Evolutionary conservation across 805 yeast species (phyloP).

Genomic region (Ogataea pini): DNA sequence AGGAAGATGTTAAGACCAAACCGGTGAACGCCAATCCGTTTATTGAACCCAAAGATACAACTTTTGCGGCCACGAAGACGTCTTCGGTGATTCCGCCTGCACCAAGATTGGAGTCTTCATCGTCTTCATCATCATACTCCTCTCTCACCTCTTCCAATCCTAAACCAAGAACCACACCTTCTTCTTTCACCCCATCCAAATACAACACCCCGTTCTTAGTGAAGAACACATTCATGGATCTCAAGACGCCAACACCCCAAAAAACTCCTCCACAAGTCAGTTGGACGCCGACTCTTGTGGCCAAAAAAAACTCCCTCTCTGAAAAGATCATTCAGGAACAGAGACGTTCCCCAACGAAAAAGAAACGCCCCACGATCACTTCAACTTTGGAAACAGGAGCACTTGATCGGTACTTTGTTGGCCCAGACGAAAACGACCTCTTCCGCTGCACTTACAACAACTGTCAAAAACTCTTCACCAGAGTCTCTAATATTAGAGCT

Average conservation of each 20-base stretch:
- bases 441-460: slow-evolving; percentile 73
- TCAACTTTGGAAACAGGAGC: slow-evolving; percentile 88
- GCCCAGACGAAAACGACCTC: slow-evolving; percentile 70
- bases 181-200: slow-evolving; percentile 8
- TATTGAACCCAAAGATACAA: not conserved
- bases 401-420: slow-evolving; percentile 77
- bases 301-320: slow-evolving; percentile 33
- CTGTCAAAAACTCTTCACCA: slow-evolving; percentile 81
- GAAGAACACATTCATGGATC: slow-evolving; percentile 23
- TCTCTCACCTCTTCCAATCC: not conserved
- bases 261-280: slow-evolving; percentile 32
- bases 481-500: slow-evolving; percentile 89
- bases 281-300: slow-evolving; percentile 38
- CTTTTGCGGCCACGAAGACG: not conserved
- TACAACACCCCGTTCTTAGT: slow-evolving; percentile 31
- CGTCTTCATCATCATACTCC: not conserved
- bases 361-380: slow-evolving; percentile 50
- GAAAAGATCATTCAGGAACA: slow-evolving; percentile 37
- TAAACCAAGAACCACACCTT: not conserved
- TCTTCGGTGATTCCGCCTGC: too few species aligned
- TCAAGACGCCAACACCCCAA: slow-evolving; percentile 34
- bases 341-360: slow-evolving; percentile 47
- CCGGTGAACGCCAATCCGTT: not conserved
- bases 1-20: not conserved
- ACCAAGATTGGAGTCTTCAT: not conserved